Base-by-base conservation (phyloP, 2,329 filamentous ascomycete genomes). In the Neoarthrinium moseri region DNA sequence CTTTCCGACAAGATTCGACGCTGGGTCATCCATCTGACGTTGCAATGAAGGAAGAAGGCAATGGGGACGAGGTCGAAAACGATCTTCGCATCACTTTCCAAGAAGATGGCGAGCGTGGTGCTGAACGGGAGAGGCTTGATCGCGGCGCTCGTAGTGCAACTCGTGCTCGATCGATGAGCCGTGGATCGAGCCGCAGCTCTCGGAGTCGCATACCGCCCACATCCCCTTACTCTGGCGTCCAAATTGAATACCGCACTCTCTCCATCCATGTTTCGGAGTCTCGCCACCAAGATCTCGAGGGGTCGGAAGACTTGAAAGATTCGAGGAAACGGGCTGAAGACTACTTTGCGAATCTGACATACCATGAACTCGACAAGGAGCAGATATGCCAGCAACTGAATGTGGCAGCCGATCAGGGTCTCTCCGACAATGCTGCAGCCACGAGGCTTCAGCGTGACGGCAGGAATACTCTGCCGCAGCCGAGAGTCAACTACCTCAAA, bases 401-500 rank as follows among this genome's bases (percentile, higher is more conserved):
- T 26, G 67, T 72, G 2, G 53, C 56, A 29, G 47, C 52, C 8
- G 55, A 56, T 6, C 34, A 56, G 2, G 71, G 71, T 12, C 59
- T 73, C 15, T 68, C 65, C 0, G 59, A 61, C 33, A 55, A 52
- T 23, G 38, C 38, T 2, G 57, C 59, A 5, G 67, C 63, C 3
- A 58, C 61, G 4, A 59, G 70, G 10, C 58, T 71, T 7, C 52
- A 64, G 43, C 65, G 67, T 6, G 67, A 74, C 48, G 71, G 72
- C 38, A 60, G 52, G 36, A 75, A 74, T 46, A 63, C 62, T 0
- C 59, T 74, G 3, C 68, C 72, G 6, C 60, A 62, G 32, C 62
- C 64, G 22, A 69, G 71, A 53, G 65, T 67, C 5, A 73, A 72
- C 56, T 71, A 73, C 52, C 49, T 59, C 46, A 68, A 66, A 50